Base-by-base conservation (phyloP, 345 rosid species). In the Camelina hispida region DNA sequence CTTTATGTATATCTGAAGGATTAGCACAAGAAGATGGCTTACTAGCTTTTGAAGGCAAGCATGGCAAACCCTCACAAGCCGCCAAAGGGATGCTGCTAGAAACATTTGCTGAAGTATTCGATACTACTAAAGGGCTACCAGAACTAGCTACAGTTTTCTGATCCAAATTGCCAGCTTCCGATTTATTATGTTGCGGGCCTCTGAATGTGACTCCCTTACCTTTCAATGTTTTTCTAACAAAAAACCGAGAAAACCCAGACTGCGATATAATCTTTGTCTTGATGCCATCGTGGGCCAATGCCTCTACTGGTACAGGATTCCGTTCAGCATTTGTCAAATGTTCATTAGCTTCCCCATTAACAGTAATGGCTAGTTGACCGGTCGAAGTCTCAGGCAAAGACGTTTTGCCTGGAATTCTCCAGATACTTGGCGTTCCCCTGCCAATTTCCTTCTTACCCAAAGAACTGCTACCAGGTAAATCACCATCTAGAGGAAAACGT, bases 241-340 rank as follows among this genome's bases (percentile, higher is more conserved):
- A 93, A 82, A 86, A 93, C 64, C 89, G 93, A 15, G 97, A 85
- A 82, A 96, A 91, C 17, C 99, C 97, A 9, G 98, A 88, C 77
- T 89, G 91, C 6, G 99, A 85, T 35, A 91, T 77, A 65, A 89
- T 88, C 87, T 93, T 96, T 6, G 98, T 92, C 80, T 86, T 87
- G 38, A 86, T 82, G 46, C 88, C 83, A 48, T 83, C 85, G 75
- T 64, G 80, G 46, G 89, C 54, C 38, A 77, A 73, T 63, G 53
- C 75, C 71, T 83, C 79, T 23, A 72, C 73, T 4, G 70, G 75
- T 57, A 46, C 61, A 75, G 54, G 85, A 59, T 65, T 73, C 11
- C 47, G 79, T 70, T 83, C 87, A 76, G 82, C 78, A 78, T n/a
- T n/a, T n/a, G n/a, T n/a, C n/a, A n/a, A n/a, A n/a, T n/a, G n/a